Percentiles rank a stretch among this genome's conserved stretches.
Conservation (phyloP, 2,329 filamentous ascomycete genomes). For the Epicoccum sorghinum region DNA sequence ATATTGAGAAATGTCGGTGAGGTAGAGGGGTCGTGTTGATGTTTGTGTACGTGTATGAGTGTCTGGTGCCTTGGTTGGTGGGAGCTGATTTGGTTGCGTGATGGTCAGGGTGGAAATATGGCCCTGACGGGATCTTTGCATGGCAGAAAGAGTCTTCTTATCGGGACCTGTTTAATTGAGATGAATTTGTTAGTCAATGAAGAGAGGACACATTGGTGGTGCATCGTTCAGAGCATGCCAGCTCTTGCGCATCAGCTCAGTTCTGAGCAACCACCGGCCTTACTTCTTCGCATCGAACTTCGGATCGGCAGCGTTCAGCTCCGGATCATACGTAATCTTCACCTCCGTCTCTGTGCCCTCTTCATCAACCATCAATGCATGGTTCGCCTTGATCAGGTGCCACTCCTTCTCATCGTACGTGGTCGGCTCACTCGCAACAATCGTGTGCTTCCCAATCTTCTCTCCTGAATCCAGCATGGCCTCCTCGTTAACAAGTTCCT, state of each 20-base stretch:
- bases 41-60: no score
- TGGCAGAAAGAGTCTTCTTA: no score
- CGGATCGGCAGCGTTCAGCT: constrained; percentile 51
- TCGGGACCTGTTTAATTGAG: no score
- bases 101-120: no score
- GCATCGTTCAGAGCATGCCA: neutral
- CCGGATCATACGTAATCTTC: constrained; percentile 45
- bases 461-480: constrained; percentile 45
- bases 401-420: constrained; percentile 60
- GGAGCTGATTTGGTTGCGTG: no score
- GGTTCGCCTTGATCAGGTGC: constrained; percentile 58
- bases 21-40: no score
- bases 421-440: constrained; percentile 61
- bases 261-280: neutral
- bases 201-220: no score
- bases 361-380: constrained; percentile 52
- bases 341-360: constrained; percentile 47
- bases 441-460: constrained; percentile 59
- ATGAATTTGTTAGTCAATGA: no score
- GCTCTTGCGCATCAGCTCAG: neutral
- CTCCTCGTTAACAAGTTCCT: constrained; percentile 42
- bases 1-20: no score
- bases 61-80: no score
- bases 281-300: constrained; percentile 24
- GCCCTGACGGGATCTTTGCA: no score